Evolutionary conservation across 805 yeast genomes (phyloP), one percentile per base, ranked within the genome.

Genomic region (Metschnikowia lunata): DNA sequence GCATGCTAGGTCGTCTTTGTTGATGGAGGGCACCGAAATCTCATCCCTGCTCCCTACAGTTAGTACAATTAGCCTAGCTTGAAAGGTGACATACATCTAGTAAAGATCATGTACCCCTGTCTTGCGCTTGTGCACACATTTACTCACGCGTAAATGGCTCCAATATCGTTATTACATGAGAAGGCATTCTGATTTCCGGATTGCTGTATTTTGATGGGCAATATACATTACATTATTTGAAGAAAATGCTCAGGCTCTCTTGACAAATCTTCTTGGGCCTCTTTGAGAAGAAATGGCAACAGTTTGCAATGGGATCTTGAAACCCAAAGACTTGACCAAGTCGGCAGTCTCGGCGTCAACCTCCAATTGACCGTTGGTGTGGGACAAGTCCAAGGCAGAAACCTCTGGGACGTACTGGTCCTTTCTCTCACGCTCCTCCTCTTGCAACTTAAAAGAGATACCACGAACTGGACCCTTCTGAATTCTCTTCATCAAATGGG

Each of bases 391-490:
- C 74, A 93, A 88, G 76, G 99, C 99, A 71, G 99, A 95, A 71
- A 90, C 95, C 75, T 90, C 98, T 79, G 99, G 99, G 69, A 95
- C 99, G 79, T 90, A 93, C 82, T 93, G 99, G 79, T 93, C 98
- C 81, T 95, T 93, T 82, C 99, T 88, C 83, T 93, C 99, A 85
- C 99, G 91, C 85, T 93, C 99, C 82, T 93, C 99, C 82, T 93
- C 99, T 84, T 93, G 99, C 72, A 93, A 88, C 79, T 95, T 95
- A 96, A 93, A 93, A 66, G 99, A 93, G 66, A 93, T 95, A 81
- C 99, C 99, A 85, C 98, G 90, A 67, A 93, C 99, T 82, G 99
- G 99, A 74, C 99, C 99, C 84, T 91, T 93, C 80, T 95, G 98
- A 72, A 93, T 93, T 83, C 99, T 90, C 84, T 88, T 93, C 99